Percentiles rank a stretch among this genome's conserved stretches.
These are phyloP conservation scores for Blastocystis sp. DNA, from an alignment of 352 stramenopile species.

Conservation along the genomic window DNA sequence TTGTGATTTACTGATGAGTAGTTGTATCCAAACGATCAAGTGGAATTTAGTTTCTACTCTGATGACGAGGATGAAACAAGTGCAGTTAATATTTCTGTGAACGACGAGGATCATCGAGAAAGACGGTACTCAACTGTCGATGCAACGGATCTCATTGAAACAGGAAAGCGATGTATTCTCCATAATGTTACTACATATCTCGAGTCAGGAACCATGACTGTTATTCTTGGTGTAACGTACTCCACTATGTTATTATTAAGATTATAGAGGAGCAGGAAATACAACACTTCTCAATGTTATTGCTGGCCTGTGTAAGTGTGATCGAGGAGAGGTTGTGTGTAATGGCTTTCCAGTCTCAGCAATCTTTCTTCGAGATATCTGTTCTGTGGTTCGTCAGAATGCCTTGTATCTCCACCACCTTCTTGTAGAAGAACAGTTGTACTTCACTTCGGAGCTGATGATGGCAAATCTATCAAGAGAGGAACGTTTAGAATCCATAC, in stretches of 20 bases:
- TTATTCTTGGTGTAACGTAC: constrained; percentile 33
- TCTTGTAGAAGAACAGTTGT: neutral
- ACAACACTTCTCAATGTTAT: neutral
- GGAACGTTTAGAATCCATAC: neutral
- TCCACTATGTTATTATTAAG: neutral
- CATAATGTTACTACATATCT: neutral
- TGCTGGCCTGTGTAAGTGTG: neutral
- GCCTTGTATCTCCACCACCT: neutral
- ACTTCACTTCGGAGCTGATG: constrained; percentile 4
- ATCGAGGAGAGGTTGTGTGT: neutral
- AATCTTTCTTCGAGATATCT: neutral
- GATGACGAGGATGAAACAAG: too few species aligned
- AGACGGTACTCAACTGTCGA: too few species aligned
- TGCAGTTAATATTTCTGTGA: too few species aligned
- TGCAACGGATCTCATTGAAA: neutral
- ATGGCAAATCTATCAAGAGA: neutral
- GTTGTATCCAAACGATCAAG: neutral
- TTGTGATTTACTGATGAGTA: neutral
- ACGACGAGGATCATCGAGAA: too few species aligned
- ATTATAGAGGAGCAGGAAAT: neutral
- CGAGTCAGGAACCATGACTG: neutral
- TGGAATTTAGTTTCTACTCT: too few species aligned
- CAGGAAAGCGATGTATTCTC: neutral
- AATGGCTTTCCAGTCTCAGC: neutral
- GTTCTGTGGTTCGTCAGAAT: constrained; percentile 8